Evolutionary conservation across 805 yeast genomes (phyloP).

Genomic region (Candida incommunis): DNA sequence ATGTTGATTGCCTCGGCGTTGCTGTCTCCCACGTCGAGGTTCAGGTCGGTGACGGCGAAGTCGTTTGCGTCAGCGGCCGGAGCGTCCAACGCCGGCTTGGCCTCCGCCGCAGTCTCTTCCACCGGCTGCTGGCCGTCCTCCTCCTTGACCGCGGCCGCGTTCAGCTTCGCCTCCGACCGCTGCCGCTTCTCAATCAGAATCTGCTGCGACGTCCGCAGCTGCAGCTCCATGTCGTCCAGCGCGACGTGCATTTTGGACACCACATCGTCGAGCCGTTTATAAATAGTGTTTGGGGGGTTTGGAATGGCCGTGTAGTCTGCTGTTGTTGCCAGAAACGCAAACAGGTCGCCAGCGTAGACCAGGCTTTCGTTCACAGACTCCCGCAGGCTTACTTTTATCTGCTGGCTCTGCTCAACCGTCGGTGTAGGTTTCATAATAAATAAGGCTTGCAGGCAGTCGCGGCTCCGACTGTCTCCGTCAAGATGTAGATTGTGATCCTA

Average conservation of each 20-base stretch:
- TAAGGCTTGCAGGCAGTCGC: too few relatives aligned
- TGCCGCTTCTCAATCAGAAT: slow-evolving; percentile 3
- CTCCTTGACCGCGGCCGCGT: background rate
- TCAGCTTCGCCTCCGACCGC: slow-evolving; percentile 1
- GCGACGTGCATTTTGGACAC: slow-evolving; percentile 8
- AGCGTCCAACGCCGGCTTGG: too few relatives aligned
- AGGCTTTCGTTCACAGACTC: slow-evolving; percentile 1
- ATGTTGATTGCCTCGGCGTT: background rate
- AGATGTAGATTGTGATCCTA: too few relatives aligned
- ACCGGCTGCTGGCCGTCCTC: background rate
- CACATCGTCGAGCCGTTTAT: slow-evolving; percentile 1
- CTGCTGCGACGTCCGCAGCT: slow-evolving; percentile 9
- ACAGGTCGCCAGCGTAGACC: slow-evolving; percentile 4
- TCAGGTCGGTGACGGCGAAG: slow-evolving; percentile 3
- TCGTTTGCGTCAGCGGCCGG: slow-evolving; percentile 4
- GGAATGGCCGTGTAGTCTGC: background rate
- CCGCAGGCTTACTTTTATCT: background rate
- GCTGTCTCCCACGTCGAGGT: background rate
- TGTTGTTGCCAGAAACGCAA: slow-evolving; percentile 2
- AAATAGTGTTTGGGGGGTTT: background rate
- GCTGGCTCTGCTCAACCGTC: background rate
- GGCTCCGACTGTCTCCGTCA: too few relatives aligned
- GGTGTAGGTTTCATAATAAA: too few relatives aligned
- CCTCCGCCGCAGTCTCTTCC: background rate
- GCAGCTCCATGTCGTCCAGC: slow-evolving; percentile 11